A percentile compares a stretch with the other conserved stretches of the same genome.
These are phyloP conservation scores for Vitrella brassicaformis DNA, from an alignment of 73 alveolate genomes.

Conservation along the genomic window DNA sequence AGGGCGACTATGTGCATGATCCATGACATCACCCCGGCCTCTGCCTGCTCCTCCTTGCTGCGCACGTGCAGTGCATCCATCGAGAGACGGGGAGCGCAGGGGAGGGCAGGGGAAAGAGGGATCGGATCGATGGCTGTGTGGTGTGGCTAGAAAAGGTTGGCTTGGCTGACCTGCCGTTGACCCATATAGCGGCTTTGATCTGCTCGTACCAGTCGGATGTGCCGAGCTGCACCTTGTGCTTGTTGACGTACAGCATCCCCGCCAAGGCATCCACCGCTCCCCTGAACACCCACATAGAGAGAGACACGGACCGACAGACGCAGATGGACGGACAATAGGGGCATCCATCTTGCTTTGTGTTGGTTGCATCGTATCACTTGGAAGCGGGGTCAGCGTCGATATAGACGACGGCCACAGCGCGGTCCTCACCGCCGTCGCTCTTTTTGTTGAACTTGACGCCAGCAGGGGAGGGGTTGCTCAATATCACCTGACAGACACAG, in stretches of 20 bases:
- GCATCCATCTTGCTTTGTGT: too few relatives aligned
- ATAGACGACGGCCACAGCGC: not conserved
- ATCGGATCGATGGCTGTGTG: too few relatives aligned
- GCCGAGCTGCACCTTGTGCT: not conserved
- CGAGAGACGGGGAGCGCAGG: not conserved
- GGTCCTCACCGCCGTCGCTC: not conserved
- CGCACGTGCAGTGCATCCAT: not conserved
- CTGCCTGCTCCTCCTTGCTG: not conserved
- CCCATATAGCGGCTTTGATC: not conserved
- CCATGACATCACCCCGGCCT: not conserved
- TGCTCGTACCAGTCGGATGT: not conserved
- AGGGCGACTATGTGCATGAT: slow-evolving; percentile 19
- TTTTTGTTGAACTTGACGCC: too few relatives aligned
- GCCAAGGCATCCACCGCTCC: not conserved
- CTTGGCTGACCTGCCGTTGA: not conserved
- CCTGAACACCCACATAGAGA: not conserved
- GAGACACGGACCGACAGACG: not conserved
- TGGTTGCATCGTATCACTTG: too few relatives aligned
- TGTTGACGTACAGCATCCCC: not conserved
- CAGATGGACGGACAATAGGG: not conserved
- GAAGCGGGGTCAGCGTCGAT: too few relatives aligned
- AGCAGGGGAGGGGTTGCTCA: not conserved
- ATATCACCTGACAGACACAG: not conserved
- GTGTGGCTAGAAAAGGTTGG: too few relatives aligned
- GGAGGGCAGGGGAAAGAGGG: not conserved